Conservation (phyloP, 345 rosid species). For the Pseudoturritis turrita region DNA sequence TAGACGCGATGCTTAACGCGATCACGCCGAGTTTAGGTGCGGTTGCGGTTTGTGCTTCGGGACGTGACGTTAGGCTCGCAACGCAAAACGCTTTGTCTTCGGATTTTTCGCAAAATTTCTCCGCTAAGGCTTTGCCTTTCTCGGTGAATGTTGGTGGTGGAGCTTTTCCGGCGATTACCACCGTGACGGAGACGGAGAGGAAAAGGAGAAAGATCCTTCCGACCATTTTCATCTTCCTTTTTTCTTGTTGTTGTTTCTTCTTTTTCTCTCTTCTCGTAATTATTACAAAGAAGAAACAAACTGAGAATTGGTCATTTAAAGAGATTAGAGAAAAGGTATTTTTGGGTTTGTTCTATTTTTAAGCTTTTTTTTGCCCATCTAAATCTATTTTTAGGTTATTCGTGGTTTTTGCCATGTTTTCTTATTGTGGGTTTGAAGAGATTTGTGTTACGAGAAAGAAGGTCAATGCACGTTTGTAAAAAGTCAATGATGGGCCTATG, state of each 20-base stretch:
- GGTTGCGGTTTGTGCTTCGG: constrained; percentile 36
- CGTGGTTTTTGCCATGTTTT: not conserved
- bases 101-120: constrained; percentile 36
- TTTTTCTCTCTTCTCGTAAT: constrained; percentile 11
- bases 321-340: not conserved
- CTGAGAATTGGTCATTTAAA: constrained; percentile 6
- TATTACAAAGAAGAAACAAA: not conserved
- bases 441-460: constrained; percentile 11
- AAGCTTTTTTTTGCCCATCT: not conserved
- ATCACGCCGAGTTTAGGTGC: constrained; percentile 44
- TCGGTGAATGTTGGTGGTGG: constrained; percentile 35
- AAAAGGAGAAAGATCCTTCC: constrained; percentile 21
- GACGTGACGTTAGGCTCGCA: constrained; percentile 39
- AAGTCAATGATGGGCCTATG: not conserved
- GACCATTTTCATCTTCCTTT: constrained; percentile 21
- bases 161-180: constrained; percentile 21
- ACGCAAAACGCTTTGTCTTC: constrained; percentile 45
- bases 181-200: constrained; percentile 19
- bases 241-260: not conserved
- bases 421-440: constrained; percentile 3
- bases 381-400: constrained; percentile 9
- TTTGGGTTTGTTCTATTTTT: constrained; percentile 28
- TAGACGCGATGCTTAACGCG: constrained; percentile 41
- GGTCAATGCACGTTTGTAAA: not conserved
- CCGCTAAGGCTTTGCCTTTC: constrained; percentile 28